phyloP scores from a whole-genome alignment of 2,329 filamentous ascomycete species.

The Fusarium mangiferae region DNA sequence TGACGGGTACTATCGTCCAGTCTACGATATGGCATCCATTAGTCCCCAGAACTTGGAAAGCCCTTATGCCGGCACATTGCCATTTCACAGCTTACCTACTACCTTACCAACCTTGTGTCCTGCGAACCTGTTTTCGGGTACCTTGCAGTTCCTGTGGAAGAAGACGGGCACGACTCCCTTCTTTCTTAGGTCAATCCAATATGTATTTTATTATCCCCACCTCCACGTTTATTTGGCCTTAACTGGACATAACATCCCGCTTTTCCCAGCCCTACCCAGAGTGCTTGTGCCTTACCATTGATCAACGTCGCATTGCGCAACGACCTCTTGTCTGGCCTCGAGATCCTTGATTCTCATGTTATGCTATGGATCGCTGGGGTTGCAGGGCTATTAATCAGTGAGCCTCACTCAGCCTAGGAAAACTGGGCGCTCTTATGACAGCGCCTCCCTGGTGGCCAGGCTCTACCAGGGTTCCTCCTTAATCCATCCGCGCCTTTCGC shows the following conservation, averaged over 20 bases:
- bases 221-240: conserved; percentile 19
- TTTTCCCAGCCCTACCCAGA: conserved; percentile 33
- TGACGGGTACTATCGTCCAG: neutral
- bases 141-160: neutral
- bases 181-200: neutral
- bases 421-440: conserved; percentile 18
- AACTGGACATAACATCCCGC: conserved; percentile 20
- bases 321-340: conserved; percentile 11
- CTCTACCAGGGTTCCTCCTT: neutral
- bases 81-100: neutral
- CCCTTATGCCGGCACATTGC: conserved; percentile 1
- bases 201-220: conserved; percentile 10
- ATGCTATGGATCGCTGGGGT: neutral
- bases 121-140: conserved; percentile 8
- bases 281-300: conserved; percentile 23
- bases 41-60: neutral
- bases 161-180: neutral
- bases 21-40: neutral
- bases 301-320: conserved; percentile 24
- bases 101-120: neutral
- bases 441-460: neutral
- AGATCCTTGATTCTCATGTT: conserved; percentile 14
- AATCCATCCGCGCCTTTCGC: neutral
- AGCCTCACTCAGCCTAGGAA: conserved; percentile 30
- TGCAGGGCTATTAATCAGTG: neutral